These are phyloP conservation scores for Vinca major DNA, from an alignment of 305 asterid genomes.

Conservation along the genomic window DNA sequence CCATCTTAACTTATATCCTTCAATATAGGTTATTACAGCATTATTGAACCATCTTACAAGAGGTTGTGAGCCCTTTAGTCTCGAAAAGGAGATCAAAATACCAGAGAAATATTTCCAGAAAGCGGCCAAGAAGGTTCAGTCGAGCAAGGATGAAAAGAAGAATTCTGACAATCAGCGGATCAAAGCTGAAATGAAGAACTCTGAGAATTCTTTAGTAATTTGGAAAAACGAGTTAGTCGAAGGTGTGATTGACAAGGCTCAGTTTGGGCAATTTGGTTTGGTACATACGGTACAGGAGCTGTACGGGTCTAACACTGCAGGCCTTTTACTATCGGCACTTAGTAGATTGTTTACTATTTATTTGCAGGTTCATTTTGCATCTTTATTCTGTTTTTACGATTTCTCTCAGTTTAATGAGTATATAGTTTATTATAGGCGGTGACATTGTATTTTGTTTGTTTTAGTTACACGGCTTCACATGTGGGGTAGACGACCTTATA, in stretches of 20 bases:
- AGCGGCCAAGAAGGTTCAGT: slow-evolving; percentile 26
- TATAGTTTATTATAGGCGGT: background rate
- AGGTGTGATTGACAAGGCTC: slow-evolving; percentile 98
- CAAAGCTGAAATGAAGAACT: slow-evolving; percentile 38
- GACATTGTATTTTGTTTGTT: slow-evolving; percentile 13
- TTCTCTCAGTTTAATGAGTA: background rate
- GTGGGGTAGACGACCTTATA: slow-evolving; percentile 92
- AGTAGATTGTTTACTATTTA: slow-evolving; percentile 81
- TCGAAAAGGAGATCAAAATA: slow-evolving; percentile 68
- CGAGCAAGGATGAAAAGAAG: slow-evolving; percentile 31
- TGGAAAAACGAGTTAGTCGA: slow-evolving; percentile 91
- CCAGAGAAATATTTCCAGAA: slow-evolving; percentile 62
- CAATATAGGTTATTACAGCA: slow-evolving; percentile 67
- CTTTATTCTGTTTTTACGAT: background rate
- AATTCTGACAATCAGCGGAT: too few relatives aligned
- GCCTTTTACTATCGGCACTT: slow-evolving; percentile 78
- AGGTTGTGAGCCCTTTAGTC: slow-evolving; percentile 72
- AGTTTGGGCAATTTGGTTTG: slow-evolving; percentile 92
- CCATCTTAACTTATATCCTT: background rate
- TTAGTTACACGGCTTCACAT: slow-evolving; percentile 87
- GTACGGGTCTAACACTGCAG: slow-evolving; percentile 83
- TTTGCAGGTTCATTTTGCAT: slow-evolving; percentile 53
- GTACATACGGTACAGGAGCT: slow-evolving; percentile 97
- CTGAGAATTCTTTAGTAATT: slow-evolving; percentile 67
- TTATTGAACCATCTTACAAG: slow-evolving; percentile 71